Evolutionary conservation across 441 rosid species (phyloP), one percentile per base, ranked within the genome.

Genomic region (Eutrema salsugineum): DNA sequence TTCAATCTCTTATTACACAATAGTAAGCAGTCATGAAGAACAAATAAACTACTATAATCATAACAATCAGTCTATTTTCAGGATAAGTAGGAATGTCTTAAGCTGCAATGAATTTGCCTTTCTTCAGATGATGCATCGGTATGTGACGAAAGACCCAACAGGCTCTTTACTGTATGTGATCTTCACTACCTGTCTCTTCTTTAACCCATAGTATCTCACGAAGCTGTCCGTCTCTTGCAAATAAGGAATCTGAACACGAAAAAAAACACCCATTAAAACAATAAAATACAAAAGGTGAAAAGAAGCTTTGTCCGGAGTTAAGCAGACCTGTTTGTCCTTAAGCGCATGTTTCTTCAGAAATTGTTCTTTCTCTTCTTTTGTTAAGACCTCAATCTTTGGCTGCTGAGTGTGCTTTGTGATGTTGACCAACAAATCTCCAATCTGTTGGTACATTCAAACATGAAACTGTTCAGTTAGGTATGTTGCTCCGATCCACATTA

Each of bases 141-240:
- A 83, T 30, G 84, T 83, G 57, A 60, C 75, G 11, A 75, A 63
- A 2, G 73, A 64, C 33, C 66, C 82, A 65, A 55, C 76, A 63
- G 79, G 50, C 35, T 78, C 88, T 38, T 67, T 70, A 14, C 62
- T 50, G 77, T 83, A 86, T 14, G 77, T 80, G 66, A 88, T 32
- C 71, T 78, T 81, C 83, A 86, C 71, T 55, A 85, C 83, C 76
- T 86, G 87, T 47, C 78, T 83, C 71, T 83, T 86, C 81, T 76
- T 62, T 27, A 86, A 68, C 72, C 89, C 88, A 61, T 86, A 81
- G 81, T 85, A 80, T 61, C 74, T 78, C 39, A 80, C 88, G 27
- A 83, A 60, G 11, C 85, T 79, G 64, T 88, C 91, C 24, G 54
- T 77, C 75, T 62, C 76, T 43, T 80, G 74, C 88, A 88, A 75